Conservation (phyloP, 331 rosid genomes). For the Quercus tomentella region DNA sequence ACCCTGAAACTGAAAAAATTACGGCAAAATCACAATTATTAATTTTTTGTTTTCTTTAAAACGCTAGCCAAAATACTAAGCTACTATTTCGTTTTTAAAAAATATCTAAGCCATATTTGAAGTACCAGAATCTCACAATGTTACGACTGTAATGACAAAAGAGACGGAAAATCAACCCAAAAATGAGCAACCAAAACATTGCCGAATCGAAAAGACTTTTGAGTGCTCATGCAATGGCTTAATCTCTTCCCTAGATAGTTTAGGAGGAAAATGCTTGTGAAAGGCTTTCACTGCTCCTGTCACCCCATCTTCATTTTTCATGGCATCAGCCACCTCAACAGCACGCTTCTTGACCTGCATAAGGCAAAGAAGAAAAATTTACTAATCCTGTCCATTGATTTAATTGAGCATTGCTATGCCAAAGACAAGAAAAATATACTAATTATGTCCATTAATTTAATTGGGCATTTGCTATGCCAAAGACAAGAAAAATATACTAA, state of each 20-base stretch:
- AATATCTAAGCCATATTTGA: no score
- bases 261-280: constrained; percentile 52
- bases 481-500: no score
- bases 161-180: background rate
- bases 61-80: no score
- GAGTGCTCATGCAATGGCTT: constrained; percentile 1
- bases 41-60: no score
- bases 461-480: no score
- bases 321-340: constrained; percentile 57
- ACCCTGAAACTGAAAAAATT: no score
- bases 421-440: no score
- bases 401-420: background rate
- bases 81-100: no score
- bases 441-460: no score
- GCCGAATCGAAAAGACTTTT: constrained; percentile 15
- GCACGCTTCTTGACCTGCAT: constrained; percentile 70
- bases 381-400: background rate
- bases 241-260: background rate
- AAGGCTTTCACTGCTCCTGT: constrained; percentile 79
- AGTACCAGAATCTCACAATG: no score
- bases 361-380: background rate
- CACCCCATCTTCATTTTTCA: constrained; percentile 82
- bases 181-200: constrained; percentile 47
- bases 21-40: no score
- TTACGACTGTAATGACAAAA: background rate